Percentiles rank a stretch among this genome's conserved stretches.
phyloP scores from a whole-genome alignment of 352 stramenopile species.

The Lagenidium giganteum region DNA sequence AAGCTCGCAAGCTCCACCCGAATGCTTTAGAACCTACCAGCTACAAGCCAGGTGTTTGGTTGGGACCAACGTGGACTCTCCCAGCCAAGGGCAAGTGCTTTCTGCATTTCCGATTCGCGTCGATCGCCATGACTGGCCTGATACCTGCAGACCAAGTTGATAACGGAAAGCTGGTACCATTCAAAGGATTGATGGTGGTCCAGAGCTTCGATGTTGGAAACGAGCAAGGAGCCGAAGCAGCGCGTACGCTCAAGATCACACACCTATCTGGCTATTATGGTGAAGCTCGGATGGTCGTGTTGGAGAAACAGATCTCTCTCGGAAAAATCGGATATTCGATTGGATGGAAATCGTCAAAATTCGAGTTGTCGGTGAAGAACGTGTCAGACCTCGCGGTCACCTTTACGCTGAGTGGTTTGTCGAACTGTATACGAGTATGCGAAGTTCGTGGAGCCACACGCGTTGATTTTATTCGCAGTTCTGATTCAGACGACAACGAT shows the following conservation, averaged over 20 bases:
- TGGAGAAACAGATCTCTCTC: conserved; percentile 45
- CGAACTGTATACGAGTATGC: conserved; percentile 43
- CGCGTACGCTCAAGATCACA: conserved; percentile 64
- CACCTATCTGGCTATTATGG: conserved; percentile 56
- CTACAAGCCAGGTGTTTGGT: conserved; percentile 33
- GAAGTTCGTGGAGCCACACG: conserved; percentile 27
- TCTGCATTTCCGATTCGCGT: conserved; percentile 68
- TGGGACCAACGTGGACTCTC: conserved; percentile 39
- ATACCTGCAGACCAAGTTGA: conserved; percentile 53
- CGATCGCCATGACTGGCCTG: conserved; percentile 45
- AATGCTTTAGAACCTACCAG: no score
- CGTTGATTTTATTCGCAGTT: conserved; percentile 16
- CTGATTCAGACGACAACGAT: neutral
- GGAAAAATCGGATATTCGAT: conserved; percentile 83
- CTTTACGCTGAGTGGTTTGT: conserved; percentile 55
- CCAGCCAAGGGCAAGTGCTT: conserved; percentile 36
- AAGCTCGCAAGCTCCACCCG: no score
- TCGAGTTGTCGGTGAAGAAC: conserved; percentile 67
- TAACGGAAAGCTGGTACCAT: conserved; percentile 44
- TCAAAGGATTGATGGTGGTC: conserved; percentile 68
- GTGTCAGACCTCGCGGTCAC: conserved; percentile 52
- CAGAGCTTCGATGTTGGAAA: conserved; percentile 45
- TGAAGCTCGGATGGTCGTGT: conserved; percentile 51
- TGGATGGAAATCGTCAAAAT: conserved; percentile 65
- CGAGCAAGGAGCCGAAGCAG: conserved; percentile 7